Evolutionary conservation across 2,329 filamentous ascomycete species (phyloP).

Genomic region (Leptographium procerum): DNA sequence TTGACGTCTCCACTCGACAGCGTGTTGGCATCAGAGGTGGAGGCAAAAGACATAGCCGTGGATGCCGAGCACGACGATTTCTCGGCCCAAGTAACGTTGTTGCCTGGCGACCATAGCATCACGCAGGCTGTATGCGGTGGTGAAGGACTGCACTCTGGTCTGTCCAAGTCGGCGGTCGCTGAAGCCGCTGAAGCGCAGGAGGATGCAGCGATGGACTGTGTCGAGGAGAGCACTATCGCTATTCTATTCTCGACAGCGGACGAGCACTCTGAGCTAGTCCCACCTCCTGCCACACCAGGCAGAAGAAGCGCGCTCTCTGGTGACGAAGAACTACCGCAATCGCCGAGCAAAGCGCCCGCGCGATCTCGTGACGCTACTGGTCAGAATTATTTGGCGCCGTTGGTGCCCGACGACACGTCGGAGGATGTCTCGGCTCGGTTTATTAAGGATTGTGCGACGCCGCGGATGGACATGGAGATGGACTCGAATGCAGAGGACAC

Average conservation of each 20-base stretch:
- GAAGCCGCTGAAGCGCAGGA: no score
- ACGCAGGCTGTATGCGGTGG: neutral
- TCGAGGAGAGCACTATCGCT: no score
- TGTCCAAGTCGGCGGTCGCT: neutral
- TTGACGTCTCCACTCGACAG: neutral
- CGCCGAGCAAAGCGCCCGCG: neutral
- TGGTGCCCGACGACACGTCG: slow-evolving; percentile 1
- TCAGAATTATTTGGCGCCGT: neutral
- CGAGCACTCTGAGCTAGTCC: no score
- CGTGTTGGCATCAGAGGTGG: no score
- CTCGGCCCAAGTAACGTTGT: no score
- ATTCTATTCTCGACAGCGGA: no score
- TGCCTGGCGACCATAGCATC: no score
- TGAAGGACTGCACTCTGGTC: neutral
- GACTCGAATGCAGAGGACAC: neutral
- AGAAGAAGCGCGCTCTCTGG: neutral
- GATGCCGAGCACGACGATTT: no score
- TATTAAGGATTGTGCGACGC: neutral
- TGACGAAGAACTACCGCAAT: neutral
- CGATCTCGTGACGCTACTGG: neutral
- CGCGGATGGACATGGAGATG: neutral
- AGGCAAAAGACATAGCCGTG: no score
- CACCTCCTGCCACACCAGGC: neutral
- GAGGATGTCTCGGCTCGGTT: neutral
- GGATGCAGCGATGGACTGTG: no score